Percentiles rank a stretch among this genome's conserved stretches.
Evolutionary conservation across 176 grass and related monocot genomes (phyloP).

Genomic region (Phoenix dactylifera): DNA sequence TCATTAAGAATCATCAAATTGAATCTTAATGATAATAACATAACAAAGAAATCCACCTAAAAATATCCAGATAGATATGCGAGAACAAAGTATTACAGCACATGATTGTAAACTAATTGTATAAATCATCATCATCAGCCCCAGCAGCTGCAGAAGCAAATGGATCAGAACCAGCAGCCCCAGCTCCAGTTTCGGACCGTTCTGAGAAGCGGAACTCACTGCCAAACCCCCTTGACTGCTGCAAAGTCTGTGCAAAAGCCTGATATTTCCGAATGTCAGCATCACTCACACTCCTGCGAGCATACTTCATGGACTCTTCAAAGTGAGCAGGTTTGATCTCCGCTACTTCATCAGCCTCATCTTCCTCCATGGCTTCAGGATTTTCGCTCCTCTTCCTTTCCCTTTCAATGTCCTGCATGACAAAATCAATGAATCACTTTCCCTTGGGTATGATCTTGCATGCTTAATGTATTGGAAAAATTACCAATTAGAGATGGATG

Average conservation of each 20-base stretch:
- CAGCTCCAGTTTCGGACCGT: background rate
- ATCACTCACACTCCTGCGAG: slow-evolving; percentile 11
- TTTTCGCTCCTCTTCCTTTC: slow-evolving; percentile 10
- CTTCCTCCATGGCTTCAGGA: slow-evolving; percentile 20
- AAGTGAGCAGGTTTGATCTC: slow-evolving; percentile 20
- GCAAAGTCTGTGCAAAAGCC: slow-evolving; percentile 18
- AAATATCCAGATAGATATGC: no score
- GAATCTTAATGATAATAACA: no score
- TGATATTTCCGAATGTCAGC: slow-evolving; percentile 19
- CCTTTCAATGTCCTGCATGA: slow-evolving; percentile 14
- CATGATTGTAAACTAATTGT: background rate
- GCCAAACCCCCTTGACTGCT: slow-evolving; percentile 16
- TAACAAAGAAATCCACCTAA: no score
- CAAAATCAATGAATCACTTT: background rate
- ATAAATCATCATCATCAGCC: slow-evolving; percentile 16
- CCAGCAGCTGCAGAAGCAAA: background rate
- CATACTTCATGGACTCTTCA: slow-evolving; percentile 18
- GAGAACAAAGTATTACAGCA: no score
- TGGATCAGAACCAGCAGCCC: background rate
- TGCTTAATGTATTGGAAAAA: no score
- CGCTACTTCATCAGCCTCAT: slow-evolving; percentile 8
- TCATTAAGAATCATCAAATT: no score
- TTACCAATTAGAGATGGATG: no score
- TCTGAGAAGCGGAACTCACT: slow-evolving; percentile 16
- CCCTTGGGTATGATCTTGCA: no score